Evolutionary conservation across 2,329 filamentous ascomycete genomes (phyloP).

Genomic region (Amylocarpus encephaloides): DNA sequence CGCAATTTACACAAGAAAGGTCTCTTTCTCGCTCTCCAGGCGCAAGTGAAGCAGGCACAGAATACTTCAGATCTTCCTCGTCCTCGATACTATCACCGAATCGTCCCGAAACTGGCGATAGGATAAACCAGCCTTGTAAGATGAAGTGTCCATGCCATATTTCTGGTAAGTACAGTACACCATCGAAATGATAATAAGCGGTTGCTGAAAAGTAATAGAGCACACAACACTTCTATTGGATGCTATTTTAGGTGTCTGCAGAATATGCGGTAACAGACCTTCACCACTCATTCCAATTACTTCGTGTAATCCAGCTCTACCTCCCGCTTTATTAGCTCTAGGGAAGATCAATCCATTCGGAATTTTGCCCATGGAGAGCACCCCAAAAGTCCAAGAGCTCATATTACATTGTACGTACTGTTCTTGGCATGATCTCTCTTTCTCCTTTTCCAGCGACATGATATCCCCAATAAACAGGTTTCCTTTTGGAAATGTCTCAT

Average conservation of each 20-base stretch:
- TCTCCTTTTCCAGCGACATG: not conserved
- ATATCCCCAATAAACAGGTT: too few species aligned
- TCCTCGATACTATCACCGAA: too few species aligned
- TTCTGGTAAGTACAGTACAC: not conserved
- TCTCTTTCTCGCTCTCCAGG: too few species aligned
- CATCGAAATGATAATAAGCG: not conserved
- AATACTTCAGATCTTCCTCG: too few species aligned
- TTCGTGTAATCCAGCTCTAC: constrained; percentile 6
- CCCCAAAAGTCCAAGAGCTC: constrained; percentile 12
- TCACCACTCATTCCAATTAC: not conserved
- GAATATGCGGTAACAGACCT: constrained; percentile 14
- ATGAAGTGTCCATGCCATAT: not conserved
- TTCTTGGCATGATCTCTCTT: not conserved
- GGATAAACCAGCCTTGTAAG: not conserved
- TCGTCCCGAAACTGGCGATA: too few species aligned
- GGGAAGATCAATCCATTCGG: constrained; percentile 13
- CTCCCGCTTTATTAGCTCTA: constrained; percentile 5
- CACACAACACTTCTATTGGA: constrained; percentile 10
- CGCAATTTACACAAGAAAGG: too few species aligned
- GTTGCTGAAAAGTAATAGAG: constrained; percentile 9
- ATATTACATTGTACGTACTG: constrained; percentile 14
- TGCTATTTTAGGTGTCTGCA: constrained; percentile 11
- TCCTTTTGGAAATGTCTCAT: too few species aligned
- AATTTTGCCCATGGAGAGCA: constrained; percentile 7
- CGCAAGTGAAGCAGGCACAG: too few species aligned